Evolutionary conservation across 1,284 basidiomycete species (phyloP), one percentile per base, ranked within the genome.

Genomic region (Phaffia rhodozyma): DNA sequence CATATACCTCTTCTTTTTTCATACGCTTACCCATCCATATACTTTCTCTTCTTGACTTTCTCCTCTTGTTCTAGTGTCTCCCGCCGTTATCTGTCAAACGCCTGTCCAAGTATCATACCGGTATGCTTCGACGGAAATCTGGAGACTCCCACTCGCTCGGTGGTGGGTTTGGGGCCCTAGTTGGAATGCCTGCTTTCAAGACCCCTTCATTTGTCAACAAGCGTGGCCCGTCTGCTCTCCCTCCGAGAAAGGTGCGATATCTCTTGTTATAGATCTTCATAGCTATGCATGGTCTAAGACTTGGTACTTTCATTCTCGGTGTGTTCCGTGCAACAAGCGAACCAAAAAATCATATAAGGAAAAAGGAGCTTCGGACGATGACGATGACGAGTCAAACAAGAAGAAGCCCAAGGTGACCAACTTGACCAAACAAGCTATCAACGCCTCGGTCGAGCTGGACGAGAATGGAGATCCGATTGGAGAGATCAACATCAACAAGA

Each of bases 291-390:
- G 29, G 30, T 34, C 43, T 5, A 13, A 27, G 6, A 20, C 52
- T 27, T 7, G 18, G 20, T 20, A 27, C 23, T 34, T 53, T 25
- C 21, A 32, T 3, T 11, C 21, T n/a, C 38, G 25, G 9, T 29
- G 23, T 5, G 59, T 25, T 3, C 55, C 47, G 4, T 51, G 13
- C 13, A 43, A 43, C 13, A 43, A 16, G 55, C 30, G 25, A 66
- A 64, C 52, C 56, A 68, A 63, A 56, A 55, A 89, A 23, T 88
- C 86, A 0, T 91, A 91, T 77, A 87, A 75, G 63, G 75, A 72
- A 32, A 65, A 67, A 43, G 68, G 63, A 7, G 72, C 85, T 72
- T 85, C 80, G 34, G 82, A 82, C 63, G 80, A 83, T 59, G 74
- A 73, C 7, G 77, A 77, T 47, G 76, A 70, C 7, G 80, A 82